phyloP scores from a whole-genome alignment of 1,284 basidiomycete genomes.

The Apiotrichum gamsii region DNA sequence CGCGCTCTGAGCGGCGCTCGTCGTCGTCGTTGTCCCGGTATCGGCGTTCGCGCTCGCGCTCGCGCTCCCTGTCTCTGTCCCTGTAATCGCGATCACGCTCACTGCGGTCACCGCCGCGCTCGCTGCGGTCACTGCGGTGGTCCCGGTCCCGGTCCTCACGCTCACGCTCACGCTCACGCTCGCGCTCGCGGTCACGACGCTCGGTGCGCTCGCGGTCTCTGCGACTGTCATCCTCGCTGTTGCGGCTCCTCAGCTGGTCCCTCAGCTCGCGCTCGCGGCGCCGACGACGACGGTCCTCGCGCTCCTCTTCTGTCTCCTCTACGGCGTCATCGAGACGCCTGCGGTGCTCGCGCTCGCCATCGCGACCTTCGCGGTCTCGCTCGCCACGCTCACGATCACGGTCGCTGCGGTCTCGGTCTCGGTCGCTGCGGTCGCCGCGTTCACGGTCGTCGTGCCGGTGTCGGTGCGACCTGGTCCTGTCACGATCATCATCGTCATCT shows the following conservation, averaged over 20 bases:
- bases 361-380: conserved; percentile 53
- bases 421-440: conserved; percentile 54
- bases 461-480: conserved; percentile 27
- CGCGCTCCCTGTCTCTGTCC: conserved; percentile 1
- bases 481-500: conserved; percentile 42
- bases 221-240: conserved; percentile 52
- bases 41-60: conserved; percentile 4
- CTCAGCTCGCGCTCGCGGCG: conserved; percentile 25
- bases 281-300: conserved; percentile 53
- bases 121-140: conserved; percentile 23
- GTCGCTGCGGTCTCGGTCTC: conserved; percentile 48
- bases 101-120: conserved; percentile 43
- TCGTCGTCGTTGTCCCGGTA: conserved; percentile 1
- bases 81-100: conserved; percentile 21
- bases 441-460: conserved; percentile 40
- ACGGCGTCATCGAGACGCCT: conserved; percentile 38
- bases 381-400: conserved; percentile 47
- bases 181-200: conserved; percentile 36
- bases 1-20: conserved; percentile 12
- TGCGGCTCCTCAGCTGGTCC: too few relatives aligned
- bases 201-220: conserved; percentile 20
- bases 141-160: conserved; percentile 44
- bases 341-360: conserved; percentile 50
- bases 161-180: conserved; percentile 19
- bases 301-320: conserved; percentile 16